Evolutionary conservation across 2,329 filamentous ascomycete species (phyloP).

Genomic region (Colletotrichum acutatum): DNA sequence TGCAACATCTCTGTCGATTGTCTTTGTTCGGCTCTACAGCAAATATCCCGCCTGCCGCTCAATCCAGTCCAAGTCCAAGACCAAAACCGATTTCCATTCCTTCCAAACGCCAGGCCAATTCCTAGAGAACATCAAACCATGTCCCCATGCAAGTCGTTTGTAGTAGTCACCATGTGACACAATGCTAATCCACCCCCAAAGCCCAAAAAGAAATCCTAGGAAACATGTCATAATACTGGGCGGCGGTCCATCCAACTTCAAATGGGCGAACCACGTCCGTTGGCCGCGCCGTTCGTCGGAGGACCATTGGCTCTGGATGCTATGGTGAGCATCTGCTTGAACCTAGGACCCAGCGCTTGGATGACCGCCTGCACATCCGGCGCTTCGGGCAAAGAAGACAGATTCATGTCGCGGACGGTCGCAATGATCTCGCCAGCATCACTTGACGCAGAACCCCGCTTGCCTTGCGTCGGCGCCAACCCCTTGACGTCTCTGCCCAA

Average conservation of each 20-base stretch:
- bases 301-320: background rate
- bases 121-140: background rate
- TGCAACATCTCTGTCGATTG: background rate
- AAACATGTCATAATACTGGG: too few relatives aligned
- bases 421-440: conserved; percentile 40
- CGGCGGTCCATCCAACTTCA: background rate
- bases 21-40: background rate
- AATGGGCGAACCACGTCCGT: background rate
- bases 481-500: conserved; percentile 62
- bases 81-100: background rate
- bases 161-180: background rate
- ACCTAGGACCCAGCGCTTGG: conserved; percentile 50
- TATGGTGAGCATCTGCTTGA: conserved; percentile 46
- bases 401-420: conserved; percentile 44
- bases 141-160: conserved; percentile 1
- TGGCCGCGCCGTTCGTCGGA: background rate
- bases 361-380: conserved; percentile 57
- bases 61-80: background rate
- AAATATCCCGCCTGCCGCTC: conserved; percentile 4
- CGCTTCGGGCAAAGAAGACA: conserved; percentile 42
- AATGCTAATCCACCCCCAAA: background rate
- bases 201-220: background rate
- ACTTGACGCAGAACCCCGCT: conserved; percentile 49
- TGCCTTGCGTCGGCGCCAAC: conserved; percentile 53
- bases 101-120: conserved; percentile 14